Evolutionary conservation across 768 basidiomycete genomes (phyloP).

Genomic region (Rhodotorula taiwanensis): DNA sequence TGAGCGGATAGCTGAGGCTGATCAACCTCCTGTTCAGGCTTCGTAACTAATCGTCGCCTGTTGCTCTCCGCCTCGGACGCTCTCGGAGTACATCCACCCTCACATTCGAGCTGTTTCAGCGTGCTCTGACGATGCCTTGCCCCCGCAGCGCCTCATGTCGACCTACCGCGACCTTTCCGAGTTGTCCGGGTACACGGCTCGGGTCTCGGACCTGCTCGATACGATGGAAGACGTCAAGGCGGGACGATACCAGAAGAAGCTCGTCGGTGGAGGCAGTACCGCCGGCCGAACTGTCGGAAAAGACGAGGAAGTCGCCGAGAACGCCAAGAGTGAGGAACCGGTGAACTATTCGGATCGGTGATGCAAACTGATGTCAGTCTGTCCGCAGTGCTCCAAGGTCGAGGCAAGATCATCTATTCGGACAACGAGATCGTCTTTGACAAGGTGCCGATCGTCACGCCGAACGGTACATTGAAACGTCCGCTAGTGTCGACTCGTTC

Average conservation of each 20-base stretch:
- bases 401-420: constrained; percentile 71
- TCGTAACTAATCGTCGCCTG: constrained; percentile 72
- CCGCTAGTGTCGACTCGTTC: no score
- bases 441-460: constrained; percentile 88
- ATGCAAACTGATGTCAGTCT: no score
- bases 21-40: constrained; percentile 53
- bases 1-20: background rate
- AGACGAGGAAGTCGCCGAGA: constrained; percentile 52
- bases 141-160: constrained; percentile 21
- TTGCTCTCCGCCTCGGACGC: constrained; percentile 57
- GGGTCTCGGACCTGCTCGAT: constrained; percentile 79
- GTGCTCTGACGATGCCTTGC: no score
- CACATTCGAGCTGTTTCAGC: no score
- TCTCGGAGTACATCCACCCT: constrained; percentile 52
- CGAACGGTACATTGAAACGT: constrained; percentile 63
- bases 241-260: constrained; percentile 80
- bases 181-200: constrained; percentile 87
- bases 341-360: background rate
- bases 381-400: constrained; percentile 62
- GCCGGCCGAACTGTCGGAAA: constrained; percentile 45
- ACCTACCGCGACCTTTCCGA: constrained; percentile 66
- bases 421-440: constrained; percentile 74
- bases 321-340: constrained; percentile 59
- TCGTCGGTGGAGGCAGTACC: constrained; percentile 53
- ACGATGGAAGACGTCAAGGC: constrained; percentile 79